These are phyloP conservation scores for Debaryomycetaceae sp. DNA, from an alignment of 1,139 yeast genomes.

Conservation along the genomic window DNA sequence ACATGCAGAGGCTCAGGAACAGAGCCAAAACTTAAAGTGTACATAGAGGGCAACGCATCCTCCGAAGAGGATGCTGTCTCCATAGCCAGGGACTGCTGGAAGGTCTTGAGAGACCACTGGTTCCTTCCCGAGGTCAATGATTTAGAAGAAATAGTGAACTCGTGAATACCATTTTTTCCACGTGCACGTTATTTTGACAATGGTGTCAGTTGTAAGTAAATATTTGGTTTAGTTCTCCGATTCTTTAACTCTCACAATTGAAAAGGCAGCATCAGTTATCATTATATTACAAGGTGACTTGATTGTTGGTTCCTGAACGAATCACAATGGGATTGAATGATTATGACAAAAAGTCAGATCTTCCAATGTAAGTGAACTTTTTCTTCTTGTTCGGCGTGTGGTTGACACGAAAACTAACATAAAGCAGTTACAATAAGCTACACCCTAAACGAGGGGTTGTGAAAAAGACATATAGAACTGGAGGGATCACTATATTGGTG, in stretches of 20 bases:
- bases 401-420: background rate
- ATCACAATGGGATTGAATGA: conserved; percentile 26
- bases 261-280: background rate
- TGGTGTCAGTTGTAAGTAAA: background rate
- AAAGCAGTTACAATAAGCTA: background rate
- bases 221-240: background rate
- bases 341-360: conserved; percentile 42
- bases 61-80: conserved; percentile 42
- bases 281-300: background rate
- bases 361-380: conserved; percentile 48
- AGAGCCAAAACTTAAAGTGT: conserved; percentile 90
- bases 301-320: background rate
- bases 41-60: conserved; percentile 70
- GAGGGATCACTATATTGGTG: background rate
- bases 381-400: background rate
- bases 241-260: too few species aligned
- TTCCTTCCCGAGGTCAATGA: conserved; percentile 49
- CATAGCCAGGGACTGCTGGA: conserved; percentile 71
- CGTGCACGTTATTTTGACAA: conserved; percentile 1
- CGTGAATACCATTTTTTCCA: conserved; percentile 1
- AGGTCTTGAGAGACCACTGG: conserved; percentile 52
- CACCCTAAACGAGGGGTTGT: background rate
- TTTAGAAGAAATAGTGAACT: conserved; percentile 31
- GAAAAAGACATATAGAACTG: background rate
- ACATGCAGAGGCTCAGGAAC: conserved; percentile 96